Base-by-base conservation (phyloP, 2,329 filamentous ascomycete species). In the Penicillium sp. region DNA sequence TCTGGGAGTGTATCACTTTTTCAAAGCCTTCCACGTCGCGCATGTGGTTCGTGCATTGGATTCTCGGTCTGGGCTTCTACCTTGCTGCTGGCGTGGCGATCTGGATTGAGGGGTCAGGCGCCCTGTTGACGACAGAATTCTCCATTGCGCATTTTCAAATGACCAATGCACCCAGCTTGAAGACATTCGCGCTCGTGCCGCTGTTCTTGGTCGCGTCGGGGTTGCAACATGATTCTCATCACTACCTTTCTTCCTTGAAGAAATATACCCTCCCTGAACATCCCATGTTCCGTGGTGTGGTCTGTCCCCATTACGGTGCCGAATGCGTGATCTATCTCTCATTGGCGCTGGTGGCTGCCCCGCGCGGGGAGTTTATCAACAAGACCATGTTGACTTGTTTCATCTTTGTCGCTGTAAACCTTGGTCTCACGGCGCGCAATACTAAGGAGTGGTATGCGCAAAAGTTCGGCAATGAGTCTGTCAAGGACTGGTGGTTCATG, bases 291-390 rank as follows among this genome's bases (percentile, higher is more conserved):
- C 78, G 79, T 42, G 78, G 80, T 53, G 73, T 95, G 21, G 75
- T 97, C 38, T 95, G 89, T 64, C 92, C 94, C 16, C 94, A 99
- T 74, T 99, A 97, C 73, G 89, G 89, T 3, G 90, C 88, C 66
- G 94, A 97, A 75, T 92, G 90, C 68, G 70, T 88, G 39, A 84
- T 97, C 54, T 97, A 99, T 70, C 68, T 92, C 18, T 82, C 88
- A n/a, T 75, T 99, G 60, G 83, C 90, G 3, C 74, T 94, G 43
- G 72, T 88, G 38, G 86, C 87, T 29, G 91, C 92, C 1, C 92
- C 92, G 0, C 65, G 75, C 7, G 88, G 86, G 10, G 73, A 78
- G 31, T 59, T 82, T 51, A 70, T 90, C 54, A 97, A 96, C 72
- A 83, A 77, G 68, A 93, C 92, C 0, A 71, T 97, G 41, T 66